Percentiles rank a stretch among this genome's conserved stretches.
Conservation (phyloP, 768 basidiomycete species). For the Cystofilobasidium bisporidii region DNA sequence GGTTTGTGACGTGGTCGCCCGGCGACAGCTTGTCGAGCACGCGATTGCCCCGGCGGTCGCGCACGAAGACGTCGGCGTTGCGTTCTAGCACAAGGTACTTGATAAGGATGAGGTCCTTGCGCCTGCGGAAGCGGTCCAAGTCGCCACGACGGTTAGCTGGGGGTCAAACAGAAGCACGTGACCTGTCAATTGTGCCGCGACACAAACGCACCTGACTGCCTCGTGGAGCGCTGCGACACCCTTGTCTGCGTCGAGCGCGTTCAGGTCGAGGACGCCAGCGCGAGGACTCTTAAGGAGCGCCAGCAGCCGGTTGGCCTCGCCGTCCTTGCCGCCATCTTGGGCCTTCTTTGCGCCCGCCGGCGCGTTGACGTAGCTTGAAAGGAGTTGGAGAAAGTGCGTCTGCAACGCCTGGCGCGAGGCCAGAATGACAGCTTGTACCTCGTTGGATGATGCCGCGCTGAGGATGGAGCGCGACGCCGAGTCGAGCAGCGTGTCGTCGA, state of each 20-base stretch:
- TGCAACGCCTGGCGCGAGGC: slow-evolving; percentile 26
- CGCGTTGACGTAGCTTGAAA: slow-evolving; percentile 65
- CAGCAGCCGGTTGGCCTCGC: slow-evolving; percentile 32
- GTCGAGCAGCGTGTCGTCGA: slow-evolving; percentile 70
- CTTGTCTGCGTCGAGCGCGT: slow-evolving; percentile 62
- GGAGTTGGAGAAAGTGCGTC: slow-evolving; percentile 55
- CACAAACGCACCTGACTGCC: slow-evolving; percentile 55
- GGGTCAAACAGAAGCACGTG: too few species aligned
- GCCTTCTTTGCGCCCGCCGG: slow-evolving; percentile 46
- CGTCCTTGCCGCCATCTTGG: slow-evolving; percentile 31
- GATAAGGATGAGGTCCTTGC: slow-evolving; percentile 69
- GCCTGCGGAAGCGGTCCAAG: too few species aligned
- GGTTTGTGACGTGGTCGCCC: slow-evolving; percentile 66
- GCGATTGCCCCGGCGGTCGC: slow-evolving; percentile 63
- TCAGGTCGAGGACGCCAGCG: slow-evolving; percentile 61
- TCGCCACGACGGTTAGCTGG: too few species aligned
- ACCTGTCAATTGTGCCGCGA: too few species aligned
- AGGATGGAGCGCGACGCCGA: slow-evolving; percentile 26
- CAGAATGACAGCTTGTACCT: not conserved
- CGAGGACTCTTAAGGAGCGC: slow-evolving; percentile 61
- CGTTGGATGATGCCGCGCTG: not conserved
- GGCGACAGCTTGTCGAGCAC: slow-evolving; percentile 50
- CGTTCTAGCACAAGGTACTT: slow-evolving; percentile 67
- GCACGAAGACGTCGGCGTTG: slow-evolving; percentile 79
- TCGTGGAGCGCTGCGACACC: slow-evolving; percentile 77